Evolutionary conservation across 2,329 filamentous ascomycete species (phyloP).

Genomic region (Neonectria sp.): DNA sequence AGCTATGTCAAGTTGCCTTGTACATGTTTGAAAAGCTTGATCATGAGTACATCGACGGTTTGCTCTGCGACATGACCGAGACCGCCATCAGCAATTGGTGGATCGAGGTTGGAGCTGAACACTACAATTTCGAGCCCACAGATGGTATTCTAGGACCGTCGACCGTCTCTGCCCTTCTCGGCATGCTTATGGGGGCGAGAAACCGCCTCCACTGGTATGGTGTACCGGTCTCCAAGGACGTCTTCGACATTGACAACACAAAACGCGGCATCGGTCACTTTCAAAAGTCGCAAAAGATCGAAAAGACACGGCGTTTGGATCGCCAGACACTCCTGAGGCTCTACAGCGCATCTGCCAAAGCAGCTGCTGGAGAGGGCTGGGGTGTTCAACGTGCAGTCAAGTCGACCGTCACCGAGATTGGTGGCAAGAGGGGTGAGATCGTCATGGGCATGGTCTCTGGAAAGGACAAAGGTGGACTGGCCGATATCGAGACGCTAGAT

Average conservation of each 20-base stretch:
- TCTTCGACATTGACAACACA: conserved; percentile 86
- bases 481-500: conserved; percentile 92
- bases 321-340: conserved; percentile 85
- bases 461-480: conserved; percentile 89
- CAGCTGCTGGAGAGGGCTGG: conserved; percentile 91
- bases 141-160: conserved; percentile 95
- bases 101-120: conserved; percentile 91
- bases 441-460: conserved; percentile 94
- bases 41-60: conserved; percentile 90
- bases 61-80: conserved; percentile 95
- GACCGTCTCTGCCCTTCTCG: conserved; percentile 89
- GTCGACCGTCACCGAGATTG: conserved; percentile 93
- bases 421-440: conserved; percentile 94
- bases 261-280: conserved; percentile 90
- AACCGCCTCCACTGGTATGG: conserved; percentile 90
- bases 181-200: conserved; percentile 89
- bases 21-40: conserved; percentile 90
- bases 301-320: conserved; percentile 84
- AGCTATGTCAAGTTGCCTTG: conserved; percentile 90
- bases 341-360: conserved; percentile 89
- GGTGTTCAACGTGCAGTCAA: conserved; percentile 95
- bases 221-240: conserved; percentile 89
- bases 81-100: conserved; percentile 94
- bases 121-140: conserved; percentile 92
- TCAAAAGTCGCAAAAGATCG: conserved; percentile 89